A percentile compares a stretch with the other conserved stretches of the same genome.
phyloP scores from a whole-genome alignment of 176 grass and related monocot species.

The Carex cristatella region DNA sequence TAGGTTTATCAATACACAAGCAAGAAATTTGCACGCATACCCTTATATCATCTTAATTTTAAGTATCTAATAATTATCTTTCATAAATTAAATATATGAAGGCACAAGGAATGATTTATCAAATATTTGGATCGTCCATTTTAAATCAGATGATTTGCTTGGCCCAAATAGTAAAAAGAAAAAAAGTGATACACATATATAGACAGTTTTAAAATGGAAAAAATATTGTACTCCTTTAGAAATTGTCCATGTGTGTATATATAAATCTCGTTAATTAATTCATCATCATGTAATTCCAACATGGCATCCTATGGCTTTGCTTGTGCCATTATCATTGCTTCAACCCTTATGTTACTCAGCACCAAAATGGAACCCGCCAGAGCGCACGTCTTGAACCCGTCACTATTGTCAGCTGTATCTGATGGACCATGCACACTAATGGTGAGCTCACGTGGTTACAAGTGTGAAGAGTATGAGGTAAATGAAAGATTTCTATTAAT shows the following conservation, averaged over 20 bases:
- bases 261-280: not conserved
- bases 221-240: not conserved
- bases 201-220: not conserved
- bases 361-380: not conserved
- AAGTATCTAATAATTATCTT: not conserved
- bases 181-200: not conserved
- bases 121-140: no score
- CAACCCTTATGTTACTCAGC: not conserved
- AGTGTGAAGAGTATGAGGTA: slow-evolving; percentile 44
- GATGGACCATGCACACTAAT: slow-evolving; percentile 17
- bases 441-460: slow-evolving; percentile 23
- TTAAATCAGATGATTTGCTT: not conserved
- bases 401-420: not conserved
- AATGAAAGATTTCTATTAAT: not conserved
- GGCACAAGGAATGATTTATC: not conserved
- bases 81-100: not conserved
- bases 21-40: not conserved
- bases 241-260: not conserved
- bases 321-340: not conserved
- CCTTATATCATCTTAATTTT: not conserved
- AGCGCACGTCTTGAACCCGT: not conserved
- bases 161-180: not conserved
- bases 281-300: not conserved
- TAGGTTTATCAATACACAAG: not conserved
- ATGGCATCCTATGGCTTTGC: slow-evolving; percentile 13